phyloP scores from a whole-genome alignment of 139 green algal species.

The Volvox africanus region DNA sequence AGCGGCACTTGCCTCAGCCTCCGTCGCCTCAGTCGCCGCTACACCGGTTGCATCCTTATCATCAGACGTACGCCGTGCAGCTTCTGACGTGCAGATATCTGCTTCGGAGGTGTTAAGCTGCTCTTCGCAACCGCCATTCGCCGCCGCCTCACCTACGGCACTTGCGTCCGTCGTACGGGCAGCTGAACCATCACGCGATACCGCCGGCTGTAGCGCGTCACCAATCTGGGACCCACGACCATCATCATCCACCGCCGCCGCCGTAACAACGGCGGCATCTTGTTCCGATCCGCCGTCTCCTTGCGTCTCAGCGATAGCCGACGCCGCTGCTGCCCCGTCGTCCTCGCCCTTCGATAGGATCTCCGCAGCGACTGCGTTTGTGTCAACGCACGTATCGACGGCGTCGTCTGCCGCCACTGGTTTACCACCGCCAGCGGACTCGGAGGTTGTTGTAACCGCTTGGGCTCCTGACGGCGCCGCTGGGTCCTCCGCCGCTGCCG shows the following conservation, averaged over 20 bases:
- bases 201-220: too few relatives aligned
- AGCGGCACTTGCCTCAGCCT: not conserved
- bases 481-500: not conserved
- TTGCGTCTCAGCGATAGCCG: not conserved
- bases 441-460: not conserved
- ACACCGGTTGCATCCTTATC: not conserved
- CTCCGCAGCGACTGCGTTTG: too few relatives aligned
- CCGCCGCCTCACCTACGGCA: not conserved
- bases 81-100: too few relatives aligned
- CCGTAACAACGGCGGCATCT: too few relatives aligned
- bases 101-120: too few relatives aligned
- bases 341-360: not conserved
- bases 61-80: not conserved
- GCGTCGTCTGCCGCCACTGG: not conserved
- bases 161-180: too few relatives aligned
- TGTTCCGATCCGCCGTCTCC: not conserved
- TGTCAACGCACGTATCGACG: not conserved
- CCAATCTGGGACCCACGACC: not conserved
- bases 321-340: not conserved
- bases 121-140: not conserved
- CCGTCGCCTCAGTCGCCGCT: not conserved
- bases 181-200: too few relatives aligned
- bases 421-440: not conserved
- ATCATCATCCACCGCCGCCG: not conserved
- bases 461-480: not conserved